Base-by-base conservation (phyloP, 2,329 filamentous ascomycete genomes). In the Leptographium lundbergii region DNA sequence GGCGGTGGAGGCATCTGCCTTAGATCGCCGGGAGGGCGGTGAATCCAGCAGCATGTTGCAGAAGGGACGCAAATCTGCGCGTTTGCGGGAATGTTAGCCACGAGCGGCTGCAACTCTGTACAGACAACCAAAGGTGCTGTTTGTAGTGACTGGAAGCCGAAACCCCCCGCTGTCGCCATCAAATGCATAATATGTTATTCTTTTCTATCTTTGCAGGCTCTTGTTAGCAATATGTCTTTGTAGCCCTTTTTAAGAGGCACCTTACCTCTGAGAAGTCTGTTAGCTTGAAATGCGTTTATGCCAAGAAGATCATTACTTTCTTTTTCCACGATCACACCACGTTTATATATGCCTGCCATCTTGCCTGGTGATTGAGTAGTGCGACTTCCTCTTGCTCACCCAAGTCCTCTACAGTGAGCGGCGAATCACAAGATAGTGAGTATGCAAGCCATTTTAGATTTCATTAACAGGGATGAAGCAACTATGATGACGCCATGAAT, bases 31-130 rank as follows among this genome's bases (percentile, higher is more conserved):
- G 57, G 42, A 13, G 51, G 42, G 4, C 52, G 51, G 19, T 58
- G 57, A 42, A 58, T 48, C 57, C 57, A 58, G 52, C 57, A 58
- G 19, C 53, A 39, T 39, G 36, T 14, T 14, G 34, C 34, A 36
- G 9, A 13, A 17, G 36, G 6, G 13, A 39, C 4, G 36, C 36
- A 39, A 39, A 54, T 29, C 50, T 9, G 24, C 11, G 29, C 27
- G 27, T 17, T n/a, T 47, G 22, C 14, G 10, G 45, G n/a, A 29
- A 52, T 27, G 22, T 25, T 25, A 0, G 50, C 17, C 17, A 32
- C 9, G 24, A 27, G 24, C 6, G 50, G 50, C 14, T 29, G 27
- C 17, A 27, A 11, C 24, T 29, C 25, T 27, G 14, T 25, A 10
- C 27, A 1, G 13, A 52, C 22, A 10, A 25, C 25, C 47, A 24